These are phyloP conservation scores for Fragilaria radians DNA, from an alignment of 108 stramenopile species.

Conservation along the genomic window DNA sequence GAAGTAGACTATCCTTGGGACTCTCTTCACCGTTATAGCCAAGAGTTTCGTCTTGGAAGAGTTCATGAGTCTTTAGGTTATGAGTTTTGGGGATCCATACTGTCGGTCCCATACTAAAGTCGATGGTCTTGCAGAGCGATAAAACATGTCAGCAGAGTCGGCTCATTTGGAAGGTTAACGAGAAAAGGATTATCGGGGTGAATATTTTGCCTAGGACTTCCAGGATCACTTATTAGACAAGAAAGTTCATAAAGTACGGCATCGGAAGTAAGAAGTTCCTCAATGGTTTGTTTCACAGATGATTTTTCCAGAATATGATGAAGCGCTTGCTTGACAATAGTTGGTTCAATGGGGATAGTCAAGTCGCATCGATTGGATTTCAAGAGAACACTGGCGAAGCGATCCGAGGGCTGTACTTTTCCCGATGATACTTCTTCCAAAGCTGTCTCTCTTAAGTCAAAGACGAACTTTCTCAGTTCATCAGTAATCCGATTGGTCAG, in stretches of 20 bases:
- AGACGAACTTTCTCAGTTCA: conserved; percentile 40
- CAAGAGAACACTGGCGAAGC: conserved; percentile 79
- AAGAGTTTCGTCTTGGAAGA: conserved; percentile 13
- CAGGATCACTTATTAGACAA: conserved; percentile 38
- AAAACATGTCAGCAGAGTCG: conserved; percentile 39
- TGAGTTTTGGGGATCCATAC: conserved; percentile 36
- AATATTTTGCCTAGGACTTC: conserved; percentile 35
- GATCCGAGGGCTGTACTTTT: conserved; percentile 28
- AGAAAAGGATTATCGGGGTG: conserved; percentile 46
- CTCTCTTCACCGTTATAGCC: background rate
- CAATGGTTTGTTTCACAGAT: conserved; percentile 42
- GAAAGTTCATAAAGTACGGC: conserved; percentile 33
- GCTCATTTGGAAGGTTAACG: background rate
- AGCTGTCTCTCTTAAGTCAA: conserved; percentile 27
- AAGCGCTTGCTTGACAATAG: conserved; percentile 27
- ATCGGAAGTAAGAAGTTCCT: conserved; percentile 9
- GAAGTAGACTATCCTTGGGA: conserved; percentile 31
- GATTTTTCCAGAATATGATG: conserved; percentile 30
- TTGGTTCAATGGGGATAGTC: conserved; percentile 45
- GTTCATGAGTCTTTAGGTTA: conserved; percentile 21
- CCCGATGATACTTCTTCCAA: conserved; percentile 34
- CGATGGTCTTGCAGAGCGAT: conserved; percentile 47
- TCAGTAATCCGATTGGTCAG: conserved; percentile 40
- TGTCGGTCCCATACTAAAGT: conserved; percentile 45
- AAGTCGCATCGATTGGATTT: conserved; percentile 73